A percentile compares a stretch with the other conserved stretches of the same genome.
These are phyloP conservation scores for Ascoidea asiatica DNA, from an alignment of 805 yeast species.

Conservation along the genomic window DNA sequence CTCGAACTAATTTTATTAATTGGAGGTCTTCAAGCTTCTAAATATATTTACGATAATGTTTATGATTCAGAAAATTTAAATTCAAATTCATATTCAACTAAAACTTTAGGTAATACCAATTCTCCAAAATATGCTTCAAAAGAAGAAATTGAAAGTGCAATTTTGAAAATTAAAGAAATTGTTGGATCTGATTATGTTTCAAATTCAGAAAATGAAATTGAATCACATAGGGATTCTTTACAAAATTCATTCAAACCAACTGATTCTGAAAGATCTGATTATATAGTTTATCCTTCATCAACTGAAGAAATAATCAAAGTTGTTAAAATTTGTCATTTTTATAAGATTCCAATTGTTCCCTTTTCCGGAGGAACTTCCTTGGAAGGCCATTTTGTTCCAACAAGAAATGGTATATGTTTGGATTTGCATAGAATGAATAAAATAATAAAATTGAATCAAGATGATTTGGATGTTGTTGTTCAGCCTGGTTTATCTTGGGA, in stretches of 20 bases:
- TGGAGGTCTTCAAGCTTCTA: too few species aligned
- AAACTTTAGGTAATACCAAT: too few species aligned
- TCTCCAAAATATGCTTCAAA: background rate
- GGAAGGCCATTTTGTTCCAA: slow-evolving; percentile 47
- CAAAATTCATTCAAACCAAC: background rate
- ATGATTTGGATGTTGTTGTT: slow-evolving; percentile 42
- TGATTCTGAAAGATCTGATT: slow-evolving; percentile 9
- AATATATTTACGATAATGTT: too few species aligned
- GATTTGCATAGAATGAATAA: slow-evolving; percentile 35
- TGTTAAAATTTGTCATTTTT: slow-evolving; percentile 33
- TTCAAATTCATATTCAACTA: background rate
- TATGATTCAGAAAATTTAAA: too few species aligned
- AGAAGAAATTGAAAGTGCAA: background rate
- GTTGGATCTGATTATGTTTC: background rate
- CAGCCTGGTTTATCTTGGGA: slow-evolving; percentile 53
- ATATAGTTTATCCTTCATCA: slow-evolving; percentile 33
- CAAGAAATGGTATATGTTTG: slow-evolving; percentile 37
- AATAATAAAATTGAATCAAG: slow-evolving; percentile 29
- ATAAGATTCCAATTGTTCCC: slow-evolving; percentile 41
- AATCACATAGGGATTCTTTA: background rate
- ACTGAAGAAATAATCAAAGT: slow-evolving; percentile 38
- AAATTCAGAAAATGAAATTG: background rate
- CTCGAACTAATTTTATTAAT: too few species aligned
- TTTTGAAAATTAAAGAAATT: background rate
- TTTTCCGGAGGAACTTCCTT: slow-evolving; percentile 44